Percentiles rank a stretch among this genome's conserved stretches.
phyloP scores from a whole-genome alignment of 805 yeast species.

The Pichia insulana region DNA sequence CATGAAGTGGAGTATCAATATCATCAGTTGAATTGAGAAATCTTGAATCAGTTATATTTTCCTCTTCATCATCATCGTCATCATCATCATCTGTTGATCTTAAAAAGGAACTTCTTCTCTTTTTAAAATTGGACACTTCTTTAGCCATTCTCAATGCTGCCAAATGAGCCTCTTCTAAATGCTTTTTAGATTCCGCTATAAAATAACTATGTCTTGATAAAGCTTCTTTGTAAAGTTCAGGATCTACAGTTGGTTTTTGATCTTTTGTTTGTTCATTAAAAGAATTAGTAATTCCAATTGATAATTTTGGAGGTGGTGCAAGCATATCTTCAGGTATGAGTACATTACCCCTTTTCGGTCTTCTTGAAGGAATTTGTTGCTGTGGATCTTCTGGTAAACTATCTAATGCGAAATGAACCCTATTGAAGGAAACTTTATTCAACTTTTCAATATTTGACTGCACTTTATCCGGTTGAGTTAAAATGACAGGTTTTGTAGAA shows the following conservation, averaged over 20 bases:
- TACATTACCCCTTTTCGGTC: conserved; percentile 47
- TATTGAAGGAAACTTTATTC: conserved; percentile 29
- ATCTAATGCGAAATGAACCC: conserved; percentile 47
- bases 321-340: conserved; percentile 57
- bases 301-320: conserved; percentile 54
- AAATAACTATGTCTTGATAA: conserved; percentile 50
- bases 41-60: conserved; percentile 4
- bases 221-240: conserved; percentile 45
- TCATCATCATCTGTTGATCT: conserved; percentile 20
- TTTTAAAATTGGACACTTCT: conserved; percentile 47
- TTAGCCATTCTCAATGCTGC: conserved; percentile 63
- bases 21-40: conserved; percentile 24
- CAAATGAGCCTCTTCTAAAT: conserved; percentile 67
- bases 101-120: conserved; percentile 13
- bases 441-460: conserved; percentile 2
- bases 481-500: background rate
- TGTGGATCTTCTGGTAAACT: conserved; percentile 45
- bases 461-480: background rate
- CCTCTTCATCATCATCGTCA: conserved; percentile 15
- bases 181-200: conserved; percentile 53
- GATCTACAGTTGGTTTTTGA: conserved; percentile 28
- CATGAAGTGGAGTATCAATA: conserved; percentile 62
- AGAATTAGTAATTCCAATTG: conserved; percentile 57
- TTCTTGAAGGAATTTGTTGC: conserved; percentile 51
- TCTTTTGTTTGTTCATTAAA: conserved; percentile 26